Percentiles rank a stretch among this genome's conserved stretches.
Evolutionary conservation across 2,329 filamentous ascomycete genomes (phyloP).

Genomic region (Esteya vermicola): DNA sequence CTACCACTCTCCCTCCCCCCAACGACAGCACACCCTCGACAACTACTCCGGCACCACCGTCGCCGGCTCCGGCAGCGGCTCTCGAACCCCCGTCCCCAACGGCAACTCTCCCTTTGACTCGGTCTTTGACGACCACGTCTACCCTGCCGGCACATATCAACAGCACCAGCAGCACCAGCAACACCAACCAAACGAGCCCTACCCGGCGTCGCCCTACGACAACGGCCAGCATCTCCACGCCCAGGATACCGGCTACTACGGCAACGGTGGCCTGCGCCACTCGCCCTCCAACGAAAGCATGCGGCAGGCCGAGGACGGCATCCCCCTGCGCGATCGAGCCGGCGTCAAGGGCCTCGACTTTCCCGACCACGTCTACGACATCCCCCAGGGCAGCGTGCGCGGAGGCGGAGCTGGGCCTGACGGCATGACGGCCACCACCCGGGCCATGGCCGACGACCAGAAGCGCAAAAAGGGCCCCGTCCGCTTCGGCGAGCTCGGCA

Average conservation of each 20-base stretch:
- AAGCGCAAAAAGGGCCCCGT: slow-evolving; percentile 15
- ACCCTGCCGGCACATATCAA: slow-evolving; percentile 36
- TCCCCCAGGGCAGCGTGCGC: slow-evolving; percentile 18
- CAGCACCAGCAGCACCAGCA: slow-evolving; percentile 10
- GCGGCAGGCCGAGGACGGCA: slow-evolving; percentile 30
- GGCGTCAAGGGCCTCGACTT: slow-evolving; percentile 24
- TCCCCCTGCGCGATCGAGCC: slow-evolving; percentile 40
- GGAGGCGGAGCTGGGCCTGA: slow-evolving; percentile 20
- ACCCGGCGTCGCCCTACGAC: too few relatives aligned
- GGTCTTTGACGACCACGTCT: slow-evolving; percentile 54
- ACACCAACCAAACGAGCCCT: neutral
- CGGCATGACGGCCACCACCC: too few relatives aligned
- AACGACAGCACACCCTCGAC: neutral
- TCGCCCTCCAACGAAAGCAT: slow-evolving; percentile 22
- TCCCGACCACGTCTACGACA: slow-evolving; percentile 50
- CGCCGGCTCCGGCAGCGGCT: slow-evolving; percentile 7
- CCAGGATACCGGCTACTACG: slow-evolving; percentile 45
- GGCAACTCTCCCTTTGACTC: slow-evolving; percentile 39
- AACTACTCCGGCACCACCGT: slow-evolving; percentile 15
- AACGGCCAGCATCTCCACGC: slow-evolving; percentile 20
- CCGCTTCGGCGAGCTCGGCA: slow-evolving; percentile 43
- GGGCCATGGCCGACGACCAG: neutral
- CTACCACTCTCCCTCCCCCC: slow-evolving; percentile 6
- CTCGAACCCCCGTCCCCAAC: slow-evolving; percentile 8
- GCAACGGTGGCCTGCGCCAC: slow-evolving; percentile 24